Base-by-base conservation (phyloP, 768 basidiomycete genomes). In the Suillus spraguei region DNA sequence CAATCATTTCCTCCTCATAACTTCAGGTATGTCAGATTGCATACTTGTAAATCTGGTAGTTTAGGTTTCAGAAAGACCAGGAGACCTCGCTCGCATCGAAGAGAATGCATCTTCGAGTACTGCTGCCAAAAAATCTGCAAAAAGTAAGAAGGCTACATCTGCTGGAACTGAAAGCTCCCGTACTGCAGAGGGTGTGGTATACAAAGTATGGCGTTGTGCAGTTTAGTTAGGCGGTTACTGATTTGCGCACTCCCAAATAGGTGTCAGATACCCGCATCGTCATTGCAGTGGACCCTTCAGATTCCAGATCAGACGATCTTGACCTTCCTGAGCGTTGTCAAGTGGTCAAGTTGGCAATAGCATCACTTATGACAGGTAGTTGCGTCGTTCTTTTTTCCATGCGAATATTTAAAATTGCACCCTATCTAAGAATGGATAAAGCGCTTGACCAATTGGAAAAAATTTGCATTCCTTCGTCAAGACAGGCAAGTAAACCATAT, bases 11-110 rank as follows among this genome's bases (percentile, higher is more conserved):
- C 95, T 8, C 89, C 95, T 2, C 95, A 98, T 77, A 90, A 86
- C 0, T 87, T 98, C 67, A 86, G 94, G 90, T 87, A 71, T 58
- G 77, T 66, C 44, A 39, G 46, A 44, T 35, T 47, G 33, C 46
- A 64, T 66, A 60, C 69, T 64, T 66, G 22, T 33, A 41, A 8
- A 42, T 52, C 16, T 36, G 13, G 20, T 39, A 36, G 36, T 36
- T 39, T 8, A 59, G 24, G 20, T 14, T 42, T 22, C 38, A 32
- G 35, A 28, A 67, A 94, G 95, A 60, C 87, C 92, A 11, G 97
- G 97, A 16, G 96, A 99, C 76, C 81, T 96, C 35, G 95, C 93
- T 5, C 81, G 91, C 32, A 88, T 97, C 38, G 93, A 96, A 70
- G 85, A 91, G 14, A 85, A 92, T 72, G 76, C 86, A 0, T 72